Evolutionary conservation across 192 early-diverging fungal species (phyloP), one percentile per base, ranked within the genome.

Genomic region (Gigaspora rosea): DNA sequence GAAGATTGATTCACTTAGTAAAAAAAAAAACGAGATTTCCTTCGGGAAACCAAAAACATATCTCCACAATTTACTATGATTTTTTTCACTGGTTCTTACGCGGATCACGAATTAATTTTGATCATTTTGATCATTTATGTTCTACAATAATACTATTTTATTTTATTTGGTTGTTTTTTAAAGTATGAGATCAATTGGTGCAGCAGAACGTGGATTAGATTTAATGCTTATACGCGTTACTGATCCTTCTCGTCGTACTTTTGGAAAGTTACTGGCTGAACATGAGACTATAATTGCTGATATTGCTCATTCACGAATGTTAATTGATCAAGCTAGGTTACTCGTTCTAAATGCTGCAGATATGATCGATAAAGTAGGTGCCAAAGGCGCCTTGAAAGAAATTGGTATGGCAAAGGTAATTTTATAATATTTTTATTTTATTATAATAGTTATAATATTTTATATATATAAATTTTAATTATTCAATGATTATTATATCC

Each of bases 321-420:
- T 96, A 61, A 92, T 98, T 52, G 96, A 99, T 79, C 90, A 93
- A 49, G 92, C 94, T 10, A 90, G 96, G 48, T 86, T 99, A 82
- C 85, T 99, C 49, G 97, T 99, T n/a, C 85, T 97, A 51, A 87
- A 90, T 35, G 96, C 97, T 16, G 97, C 97, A 6, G 90, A 92
- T 68, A 90, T 88, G 85, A 99, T 99, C 58, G 97, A 99, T 84
- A 84, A 88, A 76, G 84, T 87, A 9, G 92, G 93, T 10, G 89
- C 96, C 41, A 99, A 99, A 85, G 84, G 85, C 46, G 96, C 96
- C 7, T 82, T 94, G 83, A 93, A 95, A 68, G 92, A 97, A 75
- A 99, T 99, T 81, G 96, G 93, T 18, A 98, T 98, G 93, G 96
- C 95, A 78, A 98, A 99, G 88, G 93, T 95, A 78, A n/a, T 46